These are phyloP conservation scores for Diplocarpon rosae DNA, from an alignment of 2,329 filamentous ascomycete genomes.

Conservation along the genomic window DNA sequence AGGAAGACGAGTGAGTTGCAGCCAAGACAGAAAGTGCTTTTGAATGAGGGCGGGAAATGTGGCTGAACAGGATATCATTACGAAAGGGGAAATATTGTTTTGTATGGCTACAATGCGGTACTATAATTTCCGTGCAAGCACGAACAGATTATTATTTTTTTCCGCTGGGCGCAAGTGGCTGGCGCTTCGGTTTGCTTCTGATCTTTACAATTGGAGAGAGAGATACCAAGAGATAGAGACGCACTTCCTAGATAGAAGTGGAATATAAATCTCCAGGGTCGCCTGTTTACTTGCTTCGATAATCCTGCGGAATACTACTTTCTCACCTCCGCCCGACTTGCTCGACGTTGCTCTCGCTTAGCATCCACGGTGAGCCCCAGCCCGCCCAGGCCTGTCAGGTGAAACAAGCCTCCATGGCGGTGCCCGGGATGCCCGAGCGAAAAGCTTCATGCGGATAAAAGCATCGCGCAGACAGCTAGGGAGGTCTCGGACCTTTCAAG, in stretches of 20 bases:
- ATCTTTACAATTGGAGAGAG: neutral
- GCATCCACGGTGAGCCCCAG: neutral
- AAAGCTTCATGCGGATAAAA: neutral
- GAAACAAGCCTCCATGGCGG: constrained; percentile 3
- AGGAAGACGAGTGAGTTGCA: neutral
- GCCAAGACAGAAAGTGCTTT: neutral
- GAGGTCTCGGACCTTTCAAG: too few species aligned
- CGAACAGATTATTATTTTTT: neutral
- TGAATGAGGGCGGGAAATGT: too few species aligned
- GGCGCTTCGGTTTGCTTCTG: neutral
- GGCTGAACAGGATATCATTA: neutral
- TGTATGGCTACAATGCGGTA: neutral
- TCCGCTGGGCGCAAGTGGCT: neutral
- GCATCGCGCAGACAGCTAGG: too few species aligned
- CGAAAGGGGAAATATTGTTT: neutral
- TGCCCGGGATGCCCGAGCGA: neutral
- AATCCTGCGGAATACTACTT: neutral
- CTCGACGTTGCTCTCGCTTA: constrained; percentile 3
- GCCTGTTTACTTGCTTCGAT: neutral
- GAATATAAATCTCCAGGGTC: neutral
- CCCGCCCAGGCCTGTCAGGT: constrained; percentile 2
- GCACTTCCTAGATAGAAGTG: neutral
- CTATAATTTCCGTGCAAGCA: neutral
- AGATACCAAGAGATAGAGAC: too few species aligned
- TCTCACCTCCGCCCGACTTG: neutral